Base-by-base conservation (phyloP, 106 monocot genomes). In the Acorus calamus region DNA sequence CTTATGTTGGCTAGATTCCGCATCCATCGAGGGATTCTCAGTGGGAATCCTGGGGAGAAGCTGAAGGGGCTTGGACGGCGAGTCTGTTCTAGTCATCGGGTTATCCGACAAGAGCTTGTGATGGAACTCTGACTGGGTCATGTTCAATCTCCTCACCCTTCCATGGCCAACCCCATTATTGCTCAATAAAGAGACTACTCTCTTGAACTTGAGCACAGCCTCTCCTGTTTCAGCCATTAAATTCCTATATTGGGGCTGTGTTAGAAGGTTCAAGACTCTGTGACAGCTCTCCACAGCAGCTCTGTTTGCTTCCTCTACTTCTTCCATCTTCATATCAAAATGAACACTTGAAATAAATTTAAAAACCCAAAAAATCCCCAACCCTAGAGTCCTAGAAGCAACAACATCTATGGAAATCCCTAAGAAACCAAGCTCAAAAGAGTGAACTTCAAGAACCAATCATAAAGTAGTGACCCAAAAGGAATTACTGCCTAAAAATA, bases 271-370 rank as follows among this genome's bases (percentile, higher is more conserved):
- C 50, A 96, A 69, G 47, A 96, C 66, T 74, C 78, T 82, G 54
- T 90, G 62, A 56, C 86, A 76, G 65, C 80, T 78, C 71, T 87
- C 84, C 43, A 96, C 76, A 8, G 94, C 94, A 14, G 66, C 78
- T 52, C 78, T 78, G 50, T 90, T 82, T 7, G 87, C 84, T 65
- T 80, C 82, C 64, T 87, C 94, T 52, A 82, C 76, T 55, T 76
- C 84, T 66, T 90, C 94, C 94, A 96, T 96, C 69, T 28, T 28
- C 28, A 28, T 28, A 28, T 62, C 79, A 63, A 67, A 56, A 49
- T 8, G 48, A 52, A 5, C 47, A 4, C 42, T 12, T 9, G 8
- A 52, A 7, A 47, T 53, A 46, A 68, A 65, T 52, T 50, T 11
- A 61, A 69, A 79, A 59, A 13, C 9, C 61, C 57, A 64, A 71